Conservation (phyloP, 208 protist genomes). For the Trypanosoma platydactyli region DNA sequence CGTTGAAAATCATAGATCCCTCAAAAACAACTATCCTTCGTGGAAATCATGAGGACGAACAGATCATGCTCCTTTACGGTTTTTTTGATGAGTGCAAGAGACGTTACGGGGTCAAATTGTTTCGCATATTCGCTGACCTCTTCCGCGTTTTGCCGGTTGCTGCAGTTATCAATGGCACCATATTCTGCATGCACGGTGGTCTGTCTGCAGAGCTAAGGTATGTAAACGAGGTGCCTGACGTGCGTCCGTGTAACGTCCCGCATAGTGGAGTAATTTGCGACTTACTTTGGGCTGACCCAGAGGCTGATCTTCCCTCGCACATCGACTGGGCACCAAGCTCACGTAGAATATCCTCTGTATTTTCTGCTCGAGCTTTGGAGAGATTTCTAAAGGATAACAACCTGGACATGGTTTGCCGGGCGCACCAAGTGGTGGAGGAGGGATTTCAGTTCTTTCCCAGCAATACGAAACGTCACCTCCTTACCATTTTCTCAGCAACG, state of each 20-base stretch:
- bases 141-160: conserved; percentile 98
- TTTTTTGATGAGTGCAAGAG: conserved; percentile 99
- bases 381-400: conserved; percentile 97
- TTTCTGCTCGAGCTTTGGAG: conserved; percentile 95
- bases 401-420: conserved; percentile 98
- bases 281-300: conserved; percentile 99
- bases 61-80: conserved; percentile 99
- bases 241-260: conserved; percentile 98
- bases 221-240: conserved; percentile 91
- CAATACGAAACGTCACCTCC: conserved; percentile 94
- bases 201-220: conserved; percentile 93
- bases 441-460: conserved; percentile 99
- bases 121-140: conserved; percentile 98
- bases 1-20: conserved; percentile 97
- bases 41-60: conserved; percentile 99
- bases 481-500: conserved; percentile 99
- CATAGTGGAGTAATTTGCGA: conserved; percentile 98
- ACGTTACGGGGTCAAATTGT: conserved; percentile 96
- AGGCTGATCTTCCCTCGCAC: conserved; percentile 90
- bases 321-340: conserved; percentile 98
- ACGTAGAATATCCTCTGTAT: conserved; percentile 98
- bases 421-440: conserved; percentile 99
- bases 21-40: conserved; percentile 97
- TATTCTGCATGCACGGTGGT: conserved; percentile 99
- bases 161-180: conserved; percentile 97